Evolutionary conservation across 1,284 basidiomycete species (phyloP).

Genomic region (Ustilago cynodontis): DNA sequence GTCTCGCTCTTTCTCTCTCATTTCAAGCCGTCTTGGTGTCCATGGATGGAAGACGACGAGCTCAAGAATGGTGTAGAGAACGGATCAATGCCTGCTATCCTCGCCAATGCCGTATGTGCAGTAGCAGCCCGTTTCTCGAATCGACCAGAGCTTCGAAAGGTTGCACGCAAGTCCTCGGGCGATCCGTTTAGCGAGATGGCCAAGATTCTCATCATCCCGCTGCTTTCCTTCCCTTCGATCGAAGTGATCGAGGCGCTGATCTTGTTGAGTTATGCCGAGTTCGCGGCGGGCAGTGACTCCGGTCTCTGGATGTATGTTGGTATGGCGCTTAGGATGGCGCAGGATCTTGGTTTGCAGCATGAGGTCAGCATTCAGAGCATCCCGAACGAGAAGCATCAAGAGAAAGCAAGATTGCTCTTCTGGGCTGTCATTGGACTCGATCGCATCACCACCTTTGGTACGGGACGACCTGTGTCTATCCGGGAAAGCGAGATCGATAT

Average conservation of each 20-base stretch:
- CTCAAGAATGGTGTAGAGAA: slow-evolving; percentile 43
- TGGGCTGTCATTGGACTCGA: slow-evolving; percentile 60
- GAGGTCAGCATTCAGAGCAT: slow-evolving; percentile 58
- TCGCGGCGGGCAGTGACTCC: slow-evolving; percentile 59
- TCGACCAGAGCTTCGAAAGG: slow-evolving; percentile 50
- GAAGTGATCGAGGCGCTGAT: slow-evolving; percentile 62
- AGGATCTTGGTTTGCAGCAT: slow-evolving; percentile 59
- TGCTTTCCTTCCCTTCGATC: slow-evolving; percentile 60
- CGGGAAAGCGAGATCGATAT: slow-evolving; percentile 59
- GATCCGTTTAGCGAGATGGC: slow-evolving; percentile 64
- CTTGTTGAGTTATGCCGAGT: slow-evolving; percentile 59
- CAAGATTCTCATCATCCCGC: slow-evolving; percentile 62
- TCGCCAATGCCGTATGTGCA: slow-evolving; percentile 61
- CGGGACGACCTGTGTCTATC: slow-evolving; percentile 58
- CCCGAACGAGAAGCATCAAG: slow-evolving; percentile 53
- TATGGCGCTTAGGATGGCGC: slow-evolving; percentile 60
- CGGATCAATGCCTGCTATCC: slow-evolving; percentile 57
- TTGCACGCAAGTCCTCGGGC: slow-evolving; percentile 52
- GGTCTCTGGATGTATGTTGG: slow-evolving; percentile 65
- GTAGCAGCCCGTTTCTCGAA: slow-evolving; percentile 58
- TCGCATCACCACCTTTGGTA: slow-evolving; percentile 63
- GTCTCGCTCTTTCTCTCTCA: slow-evolving; percentile 51
- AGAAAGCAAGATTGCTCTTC: slow-evolving; percentile 55
- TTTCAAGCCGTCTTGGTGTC: slow-evolving; percentile 59
- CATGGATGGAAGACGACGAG: slow-evolving; percentile 59